A percentile compares a stretch with the other conserved stretches of the same genome.
These are phyloP conservation scores for Ogataea zsoltii DNA, from an alignment of 805 yeast species.

Conservation along the genomic window DNA sequence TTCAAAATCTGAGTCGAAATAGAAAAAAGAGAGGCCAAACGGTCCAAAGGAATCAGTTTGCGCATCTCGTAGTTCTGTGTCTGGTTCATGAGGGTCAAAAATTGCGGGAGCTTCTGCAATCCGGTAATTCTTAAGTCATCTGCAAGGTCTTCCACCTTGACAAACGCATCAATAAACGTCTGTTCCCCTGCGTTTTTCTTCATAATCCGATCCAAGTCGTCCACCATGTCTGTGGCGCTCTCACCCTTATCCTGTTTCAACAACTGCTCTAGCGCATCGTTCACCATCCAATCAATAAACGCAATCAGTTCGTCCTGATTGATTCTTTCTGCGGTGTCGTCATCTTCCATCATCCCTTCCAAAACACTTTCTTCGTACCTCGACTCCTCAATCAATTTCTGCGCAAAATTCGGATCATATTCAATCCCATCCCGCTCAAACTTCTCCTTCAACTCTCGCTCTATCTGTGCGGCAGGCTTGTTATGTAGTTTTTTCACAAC, in stretches of 20 bases:
- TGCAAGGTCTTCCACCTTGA: constrained; percentile 21
- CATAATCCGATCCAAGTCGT: constrained; percentile 17
- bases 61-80: constrained; percentile 20
- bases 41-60: constrained; percentile 35
- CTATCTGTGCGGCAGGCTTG: constrained; percentile 30
- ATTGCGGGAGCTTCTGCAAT: constrained; percentile 25
- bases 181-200: constrained; percentile 21
- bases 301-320: constrained; percentile 22
- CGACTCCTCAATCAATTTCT: constrained; percentile 28
- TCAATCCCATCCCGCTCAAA: constrained; percentile 31
- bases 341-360: constrained; percentile 16
- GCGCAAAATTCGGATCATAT: constrained; percentile 31
- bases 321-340: constrained; percentile 15
- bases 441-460: constrained; percentile 24
- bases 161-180: constrained; percentile 24
- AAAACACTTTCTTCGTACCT: constrained; percentile 21
- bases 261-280: constrained; percentile 24
- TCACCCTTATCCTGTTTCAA: constrained; percentile 9
- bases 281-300: constrained; percentile 30
- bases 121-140: constrained; percentile 23
- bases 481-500: not conserved
- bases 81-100: constrained; percentile 23
- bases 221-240: constrained; percentile 5
- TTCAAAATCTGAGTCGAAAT: constrained; percentile 40
- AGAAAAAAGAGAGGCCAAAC: constrained; percentile 39